Evolutionary conservation across 2,329 filamentous ascomycete genomes (phyloP), one percentile per base, ranked within the genome.

Genomic region (Camillea tinctor): DNA sequence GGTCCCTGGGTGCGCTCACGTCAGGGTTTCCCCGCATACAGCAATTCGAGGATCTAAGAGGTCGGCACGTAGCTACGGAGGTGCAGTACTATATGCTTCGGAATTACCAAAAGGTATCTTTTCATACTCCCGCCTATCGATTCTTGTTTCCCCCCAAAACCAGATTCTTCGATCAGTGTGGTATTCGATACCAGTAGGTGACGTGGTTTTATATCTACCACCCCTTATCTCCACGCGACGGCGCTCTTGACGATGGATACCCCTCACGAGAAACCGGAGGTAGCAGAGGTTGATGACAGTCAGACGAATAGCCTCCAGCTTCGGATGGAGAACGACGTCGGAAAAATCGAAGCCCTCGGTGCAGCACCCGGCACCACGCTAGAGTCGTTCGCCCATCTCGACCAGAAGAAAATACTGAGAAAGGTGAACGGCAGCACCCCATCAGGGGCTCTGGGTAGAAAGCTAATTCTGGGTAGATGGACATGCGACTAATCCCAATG

Each of bases 331-430:
- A 59, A 60, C 54, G 69, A 68, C 19, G 52, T 67, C 19, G 50
- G 52, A 19, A 64, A 62, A 17, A 66, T 69, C 22, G 67, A 71
- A 26, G 63, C 64, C 26, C 50, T 66, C 8, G 65, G 62, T 6
- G 62, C 60, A 9, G 64, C 68, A 13, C 61, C 69, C 0, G 69
- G 56, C 24, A 64, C 62, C 2, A 71, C 66, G 4, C 49, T 66
- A 11, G 66, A 69, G 50, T 71, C 71, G 1, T 74, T 74, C 49
- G 74, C 74, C 1, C 76, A 80, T 55, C 64, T 86, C 19, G 78
- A 83, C 56, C 84, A 88, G 71, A 86, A 83, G 70, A 82, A 77
- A 59, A 79, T 89, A 13, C 68, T 89, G 24, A 77, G 85, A 62
- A 88, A 84, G 75, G 80, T 81, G 11, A 6, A 50, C 11, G 61